These are phyloP conservation scores for Pholiota microspora DNA, from an alignment of 768 basidiomycete species.

Conservation along the genomic window DNA sequence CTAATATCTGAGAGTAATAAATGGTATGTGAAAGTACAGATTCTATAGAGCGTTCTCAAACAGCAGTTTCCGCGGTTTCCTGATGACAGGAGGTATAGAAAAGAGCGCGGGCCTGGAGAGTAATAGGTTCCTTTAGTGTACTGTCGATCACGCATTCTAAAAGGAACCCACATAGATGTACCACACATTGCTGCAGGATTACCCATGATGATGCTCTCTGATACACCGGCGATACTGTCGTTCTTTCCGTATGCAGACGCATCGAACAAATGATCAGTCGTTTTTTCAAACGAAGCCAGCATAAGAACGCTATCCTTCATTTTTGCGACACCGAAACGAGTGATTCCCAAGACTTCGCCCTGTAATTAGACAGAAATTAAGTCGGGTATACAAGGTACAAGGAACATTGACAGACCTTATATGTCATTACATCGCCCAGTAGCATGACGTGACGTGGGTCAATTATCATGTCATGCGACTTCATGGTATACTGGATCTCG, in stretches of 20 bases:
- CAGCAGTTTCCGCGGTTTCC: constrained; percentile 47
- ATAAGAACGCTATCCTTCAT: constrained; percentile 99
- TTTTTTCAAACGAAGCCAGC: constrained; percentile 99
- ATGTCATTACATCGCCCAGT: constrained; percentile 97
- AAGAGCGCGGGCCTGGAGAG: constrained; percentile 46
- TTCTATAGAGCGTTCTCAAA: constrained; percentile 46
- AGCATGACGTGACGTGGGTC: constrained; percentile 99
- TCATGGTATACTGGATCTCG: constrained; percentile 97
- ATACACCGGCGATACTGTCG: constrained; percentile 93
- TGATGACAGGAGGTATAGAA: constrained; percentile 40
- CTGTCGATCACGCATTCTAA: too few relatives aligned
- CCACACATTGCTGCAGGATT: constrained; percentile 93
- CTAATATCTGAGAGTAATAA: constrained; percentile 2
- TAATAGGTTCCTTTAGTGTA: too few relatives aligned
- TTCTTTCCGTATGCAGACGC: constrained; percentile 95
- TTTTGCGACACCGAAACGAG: constrained; percentile 97
- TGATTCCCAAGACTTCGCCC: constrained; percentile 98
- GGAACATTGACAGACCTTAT: constrained; percentile 70
- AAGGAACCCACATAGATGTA: constrained; percentile 79
- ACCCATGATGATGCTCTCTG: constrained; percentile 99
- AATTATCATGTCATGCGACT: constrained; percentile 95
- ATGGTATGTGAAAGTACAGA: constrained; percentile 6
- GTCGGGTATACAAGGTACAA: background rate
- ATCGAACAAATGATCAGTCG: constrained; percentile 98
- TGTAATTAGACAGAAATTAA: constrained; percentile 27